phyloP scores from a whole-genome alignment of 1,284 basidiomycete species.

The Irpex sp. region DNA sequence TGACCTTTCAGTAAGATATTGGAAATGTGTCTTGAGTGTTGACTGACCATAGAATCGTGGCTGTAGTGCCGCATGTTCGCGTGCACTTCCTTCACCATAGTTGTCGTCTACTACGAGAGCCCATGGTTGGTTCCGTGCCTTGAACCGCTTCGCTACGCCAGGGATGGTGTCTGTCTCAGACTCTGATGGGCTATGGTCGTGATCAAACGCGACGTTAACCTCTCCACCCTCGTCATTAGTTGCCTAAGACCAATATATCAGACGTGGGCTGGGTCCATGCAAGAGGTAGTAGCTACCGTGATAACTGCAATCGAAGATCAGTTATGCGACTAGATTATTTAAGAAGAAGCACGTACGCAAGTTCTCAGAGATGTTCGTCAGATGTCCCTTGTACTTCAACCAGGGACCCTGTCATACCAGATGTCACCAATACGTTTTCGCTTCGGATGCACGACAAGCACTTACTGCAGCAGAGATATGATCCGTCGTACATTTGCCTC shows the following conservation, averaged over 20 bases:
- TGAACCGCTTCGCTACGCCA: conserved; percentile 84
- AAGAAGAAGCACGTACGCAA: conserved; percentile 59
- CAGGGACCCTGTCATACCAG: conserved; percentile 73
- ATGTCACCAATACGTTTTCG: background rate
- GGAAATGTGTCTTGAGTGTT: background rate
- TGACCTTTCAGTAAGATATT: background rate
- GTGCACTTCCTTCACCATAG: conserved; percentile 97
- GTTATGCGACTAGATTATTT: conserved; percentile 18
- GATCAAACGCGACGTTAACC: conserved; percentile 87
- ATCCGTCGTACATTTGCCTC: conserved; percentile 98
- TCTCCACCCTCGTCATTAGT: conserved; percentile 91
- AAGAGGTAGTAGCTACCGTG: conserved; percentile 34
- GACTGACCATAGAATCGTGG: conserved; percentile 87
- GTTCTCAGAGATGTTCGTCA: conserved; percentile 96
- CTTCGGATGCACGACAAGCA: conserved; percentile 11
- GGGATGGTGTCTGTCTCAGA: conserved; percentile 80
- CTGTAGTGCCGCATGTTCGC: conserved; percentile 97
- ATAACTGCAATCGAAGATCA: conserved; percentile 45
- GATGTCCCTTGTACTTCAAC: conserved; percentile 98
- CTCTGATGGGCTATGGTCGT: conserved; percentile 43
- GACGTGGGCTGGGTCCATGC: background rate
- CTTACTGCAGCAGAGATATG: conserved; percentile 91
- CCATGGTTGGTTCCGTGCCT: conserved; percentile 83
- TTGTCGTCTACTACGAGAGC: conserved; percentile 94
- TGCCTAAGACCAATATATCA: conserved; percentile 42